These are phyloP conservation scores for Dispira simplex DNA, from an alignment of 192 early-diverging fungal species.

Conservation along the genomic window DNA sequence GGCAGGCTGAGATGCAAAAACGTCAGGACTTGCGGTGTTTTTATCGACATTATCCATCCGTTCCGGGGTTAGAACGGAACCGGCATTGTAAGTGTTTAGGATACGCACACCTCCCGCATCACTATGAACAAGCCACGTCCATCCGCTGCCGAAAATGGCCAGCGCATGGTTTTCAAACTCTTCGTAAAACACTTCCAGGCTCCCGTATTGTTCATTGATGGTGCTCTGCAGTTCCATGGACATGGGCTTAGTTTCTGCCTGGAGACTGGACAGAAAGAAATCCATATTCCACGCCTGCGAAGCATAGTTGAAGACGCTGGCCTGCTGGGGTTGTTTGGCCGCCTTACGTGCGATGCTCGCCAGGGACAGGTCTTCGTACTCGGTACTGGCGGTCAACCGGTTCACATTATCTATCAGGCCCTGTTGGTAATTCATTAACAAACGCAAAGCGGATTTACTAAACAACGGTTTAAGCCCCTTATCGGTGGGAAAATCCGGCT, in stretches of 20 bases:
- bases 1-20: too few species aligned
- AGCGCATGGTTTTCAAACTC: conserved; percentile 20
- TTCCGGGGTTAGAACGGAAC: conserved; percentile 4
- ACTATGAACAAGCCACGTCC: conserved; percentile 31
- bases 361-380: conserved; percentile 20
- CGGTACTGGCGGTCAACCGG: conserved; percentile 17
- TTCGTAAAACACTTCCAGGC: conserved; percentile 24
- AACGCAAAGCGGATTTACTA: neutral
- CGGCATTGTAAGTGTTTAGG: conserved; percentile 28
- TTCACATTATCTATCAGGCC: conserved; percentile 29
- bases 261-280: conserved; percentile 25
- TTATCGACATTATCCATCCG: neutral
- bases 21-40: too few species aligned
- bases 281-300: conserved; percentile 35
- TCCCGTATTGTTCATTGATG: conserved; percentile 20
- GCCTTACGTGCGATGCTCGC: conserved; percentile 19
- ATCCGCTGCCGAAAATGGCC: conserved; percentile 30
- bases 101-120: conserved; percentile 21
- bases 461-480: neutral
- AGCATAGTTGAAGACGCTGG: conserved; percentile 23
- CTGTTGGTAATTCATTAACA: conserved; percentile 10
- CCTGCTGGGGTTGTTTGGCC: conserved; percentile 18
- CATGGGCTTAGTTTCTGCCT: conserved; percentile 12
- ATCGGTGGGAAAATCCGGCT: too few species aligned
- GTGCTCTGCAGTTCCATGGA: conserved; percentile 16